Conservation (phyloP, 371 early-diverging fungal species). For the Saksenaea oblongispora region DNA sequence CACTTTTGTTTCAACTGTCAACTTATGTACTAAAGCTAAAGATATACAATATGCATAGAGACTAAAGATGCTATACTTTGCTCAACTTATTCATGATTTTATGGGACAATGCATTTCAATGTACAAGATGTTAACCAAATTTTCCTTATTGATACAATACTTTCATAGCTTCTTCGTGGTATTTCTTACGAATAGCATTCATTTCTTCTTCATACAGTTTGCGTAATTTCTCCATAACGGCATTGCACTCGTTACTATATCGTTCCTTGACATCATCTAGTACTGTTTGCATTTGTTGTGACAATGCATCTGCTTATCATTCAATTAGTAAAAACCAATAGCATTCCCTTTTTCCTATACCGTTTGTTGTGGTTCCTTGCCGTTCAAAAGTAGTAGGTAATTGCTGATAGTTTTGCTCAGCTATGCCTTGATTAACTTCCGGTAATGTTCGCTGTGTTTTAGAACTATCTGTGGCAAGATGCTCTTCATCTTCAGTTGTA, state of each 20-base stretch:
- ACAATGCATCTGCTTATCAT: not conserved
- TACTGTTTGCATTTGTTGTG: not conserved
- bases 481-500: not conserved
- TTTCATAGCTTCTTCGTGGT: not conserved
- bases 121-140: not conserved
- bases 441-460: not conserved
- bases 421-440: not conserved
- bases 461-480: not conserved
- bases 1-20: too few relatives aligned
- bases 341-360: not conserved
- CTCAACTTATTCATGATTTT: too few relatives aligned
- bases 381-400: not conserved
- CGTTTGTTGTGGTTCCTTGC: not conserved
- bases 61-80: too few relatives aligned
- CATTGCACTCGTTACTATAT: not conserved
- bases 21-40: too few relatives aligned
- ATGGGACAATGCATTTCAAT: not conserved
- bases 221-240: not conserved
- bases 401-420: not conserved
- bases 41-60: too few relatives aligned
- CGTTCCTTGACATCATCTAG: not conserved
- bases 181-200: conserved; percentile 12
- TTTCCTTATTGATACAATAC: not conserved
- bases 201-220: conserved; percentile 22
- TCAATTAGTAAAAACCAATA: not conserved